A percentile compares a stretch with the other conserved stretches of the same genome.
Conservation (phyloP, 345 rosid species). For the Salix purpurea region DNA sequence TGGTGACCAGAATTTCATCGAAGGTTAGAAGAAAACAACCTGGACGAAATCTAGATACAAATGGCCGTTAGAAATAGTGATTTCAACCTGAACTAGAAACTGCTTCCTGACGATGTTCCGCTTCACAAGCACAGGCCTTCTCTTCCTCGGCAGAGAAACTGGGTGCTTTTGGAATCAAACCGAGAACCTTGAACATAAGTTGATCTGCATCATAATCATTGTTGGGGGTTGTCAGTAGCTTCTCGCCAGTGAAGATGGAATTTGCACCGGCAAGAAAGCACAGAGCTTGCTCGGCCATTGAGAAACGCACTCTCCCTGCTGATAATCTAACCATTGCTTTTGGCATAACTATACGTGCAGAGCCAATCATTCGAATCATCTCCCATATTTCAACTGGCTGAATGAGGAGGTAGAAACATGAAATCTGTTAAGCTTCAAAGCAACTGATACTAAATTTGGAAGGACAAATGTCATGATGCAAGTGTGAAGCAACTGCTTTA, state of each 20-base stretch:
- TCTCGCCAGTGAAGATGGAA: slow-evolving; percentile 96
- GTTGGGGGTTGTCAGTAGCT: slow-evolving; percentile 92
- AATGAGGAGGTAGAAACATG: slow-evolving; percentile 7
- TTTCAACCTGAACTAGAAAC: slow-evolving; percentile 38
- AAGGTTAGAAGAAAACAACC: neutral
- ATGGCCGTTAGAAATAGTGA: neutral
- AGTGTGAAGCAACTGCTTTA: no score
- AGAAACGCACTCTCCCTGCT: slow-evolving; percentile 94
- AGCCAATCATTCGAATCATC: slow-evolving; percentile 90
- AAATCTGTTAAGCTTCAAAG: neutral
- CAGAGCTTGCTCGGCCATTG: slow-evolving; percentile 81
- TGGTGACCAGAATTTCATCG: neutral
- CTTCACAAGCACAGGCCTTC: slow-evolving; percentile 9
- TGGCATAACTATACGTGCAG: slow-evolving; percentile 94
- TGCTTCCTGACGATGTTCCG: slow-evolving; percentile 51
- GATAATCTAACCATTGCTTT: slow-evolving; percentile 93
- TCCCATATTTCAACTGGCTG: slow-evolving; percentile 99
- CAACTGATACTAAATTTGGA: neutral
- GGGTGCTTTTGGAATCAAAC: slow-evolving; percentile 79
- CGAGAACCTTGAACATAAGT: slow-evolving; percentile 87
- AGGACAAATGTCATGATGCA: neutral
- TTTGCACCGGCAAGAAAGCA: slow-evolving; percentile 98
- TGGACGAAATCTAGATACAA: neutral
- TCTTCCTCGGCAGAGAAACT: slow-evolving; percentile 49
- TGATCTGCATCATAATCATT: slow-evolving; percentile 85